These are phyloP conservation scores for Imleria badia DNA, from an alignment of 768 basidiomycete genomes.

Conservation along the genomic window DNA sequence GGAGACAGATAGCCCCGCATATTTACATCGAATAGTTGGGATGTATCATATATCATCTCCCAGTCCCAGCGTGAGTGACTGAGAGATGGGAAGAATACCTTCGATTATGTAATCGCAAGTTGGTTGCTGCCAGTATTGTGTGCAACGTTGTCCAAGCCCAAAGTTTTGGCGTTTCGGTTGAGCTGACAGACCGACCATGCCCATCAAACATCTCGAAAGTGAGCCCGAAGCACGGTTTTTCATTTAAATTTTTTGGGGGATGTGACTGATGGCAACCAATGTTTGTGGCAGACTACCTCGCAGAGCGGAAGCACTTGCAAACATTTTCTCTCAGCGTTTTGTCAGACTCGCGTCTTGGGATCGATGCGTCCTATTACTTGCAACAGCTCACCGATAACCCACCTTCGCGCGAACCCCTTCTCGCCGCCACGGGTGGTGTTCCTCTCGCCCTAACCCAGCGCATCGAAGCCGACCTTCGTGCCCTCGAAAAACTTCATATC, in stretches of 20 bases:
- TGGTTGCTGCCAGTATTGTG: constrained; percentile 17
- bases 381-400: constrained; percentile 73
- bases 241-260: background rate
- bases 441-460: constrained; percentile 85
- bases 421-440: constrained; percentile 93
- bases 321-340: constrained; percentile 78
- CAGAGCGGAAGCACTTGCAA: constrained; percentile 86
- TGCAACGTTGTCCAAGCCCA: constrained; percentile 22
- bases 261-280: background rate
- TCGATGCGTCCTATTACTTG: constrained; percentile 93
- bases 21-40: no score
- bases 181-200: constrained; percentile 46
- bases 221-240: constrained; percentile 25
- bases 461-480: constrained; percentile 89
- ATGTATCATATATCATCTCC: no score
- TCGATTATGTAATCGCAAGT: constrained; percentile 30
- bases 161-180: constrained; percentile 4
- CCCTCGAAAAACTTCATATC: constrained; percentile 87
- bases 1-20: background rate
- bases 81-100: constrained; percentile 6
- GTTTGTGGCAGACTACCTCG: constrained; percentile 63
- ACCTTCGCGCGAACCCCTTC: constrained; percentile 81
- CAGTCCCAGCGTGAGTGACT: no score
- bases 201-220: constrained; percentile 86
- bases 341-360: constrained; percentile 91